Evolutionary conservation across 805 yeast species (phyloP).

Genomic region (Danielia oregonensis): DNA sequence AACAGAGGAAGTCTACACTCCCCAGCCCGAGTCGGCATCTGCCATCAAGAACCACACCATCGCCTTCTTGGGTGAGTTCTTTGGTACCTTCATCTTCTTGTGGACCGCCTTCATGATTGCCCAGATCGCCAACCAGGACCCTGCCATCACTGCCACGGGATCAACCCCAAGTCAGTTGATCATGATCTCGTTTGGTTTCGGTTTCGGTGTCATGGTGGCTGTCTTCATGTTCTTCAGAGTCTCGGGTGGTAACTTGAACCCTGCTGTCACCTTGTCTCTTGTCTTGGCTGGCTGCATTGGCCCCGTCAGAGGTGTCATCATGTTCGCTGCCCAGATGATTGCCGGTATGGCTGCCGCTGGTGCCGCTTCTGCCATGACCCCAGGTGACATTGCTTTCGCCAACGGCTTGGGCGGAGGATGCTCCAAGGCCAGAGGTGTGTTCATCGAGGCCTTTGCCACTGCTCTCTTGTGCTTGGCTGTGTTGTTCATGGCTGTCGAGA

Average conservation of each 20-base stretch:
- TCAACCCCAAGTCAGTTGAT: slow-evolving; percentile 65
- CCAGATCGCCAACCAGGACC: slow-evolving; percentile 70
- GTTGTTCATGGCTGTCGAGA: slow-evolving; percentile 79
- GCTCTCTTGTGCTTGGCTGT: slow-evolving; percentile 71
- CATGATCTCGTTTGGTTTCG: slow-evolving; percentile 77
- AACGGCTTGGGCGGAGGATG: slow-evolving; percentile 70
- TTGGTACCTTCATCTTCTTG: slow-evolving; percentile 81
- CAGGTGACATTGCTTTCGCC: slow-evolving; percentile 70
- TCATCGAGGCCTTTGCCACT: slow-evolving; percentile 80
- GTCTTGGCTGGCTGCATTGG: slow-evolving; percentile 71
- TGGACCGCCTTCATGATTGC: slow-evolving; percentile 83
- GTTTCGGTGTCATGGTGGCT: slow-evolving; percentile 75
- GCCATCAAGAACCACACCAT: slow-evolving; percentile 25
- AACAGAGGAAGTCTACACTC: neutral
- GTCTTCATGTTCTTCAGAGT: slow-evolving; percentile 68
- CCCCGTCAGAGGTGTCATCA: slow-evolving; percentile 63
- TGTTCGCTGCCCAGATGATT: slow-evolving; percentile 65
- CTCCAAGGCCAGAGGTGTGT: slow-evolving; percentile 71
- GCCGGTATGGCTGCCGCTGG: slow-evolving; percentile 94
- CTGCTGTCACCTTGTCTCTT: slow-evolving; percentile 77
- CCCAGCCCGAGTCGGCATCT: neutral
- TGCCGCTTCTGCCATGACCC: slow-evolving; percentile 81
- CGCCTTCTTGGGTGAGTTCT: slow-evolving; percentile 76
- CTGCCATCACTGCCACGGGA: slow-evolving; percentile 31
- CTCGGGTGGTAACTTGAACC: slow-evolving; percentile 88